Evolutionary conservation across 2,329 filamentous ascomycete species (phyloP).

Genomic region (Ophiostoma sp.): DNA sequence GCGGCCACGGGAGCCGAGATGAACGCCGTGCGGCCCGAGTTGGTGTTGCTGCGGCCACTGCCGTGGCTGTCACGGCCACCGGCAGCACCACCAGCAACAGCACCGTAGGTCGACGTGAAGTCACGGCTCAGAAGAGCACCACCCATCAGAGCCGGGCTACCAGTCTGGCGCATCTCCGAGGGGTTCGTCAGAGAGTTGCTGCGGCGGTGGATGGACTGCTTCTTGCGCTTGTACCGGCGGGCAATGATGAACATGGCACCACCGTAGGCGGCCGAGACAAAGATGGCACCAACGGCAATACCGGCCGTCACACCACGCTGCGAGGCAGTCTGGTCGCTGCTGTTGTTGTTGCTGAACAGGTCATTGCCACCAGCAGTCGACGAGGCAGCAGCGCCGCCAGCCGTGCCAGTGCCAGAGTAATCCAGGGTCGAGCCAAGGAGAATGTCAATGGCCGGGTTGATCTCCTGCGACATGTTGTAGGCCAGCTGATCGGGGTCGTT

Average conservation of each 20-base stretch:
- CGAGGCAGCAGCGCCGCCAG: slow-evolving; percentile 40
- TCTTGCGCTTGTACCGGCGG: slow-evolving; percentile 85
- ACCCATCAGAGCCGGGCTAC: slow-evolving; percentile 67
- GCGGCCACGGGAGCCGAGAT: slow-evolving; percentile 90
- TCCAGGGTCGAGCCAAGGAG: slow-evolving; percentile 47
- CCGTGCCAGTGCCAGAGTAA: slow-evolving; percentile 42
- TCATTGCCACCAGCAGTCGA: slow-evolving; percentile 36
- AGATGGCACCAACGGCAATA: slow-evolving; percentile 75
- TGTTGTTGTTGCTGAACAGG: slow-evolving; percentile 40
- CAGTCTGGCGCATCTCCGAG: slow-evolving; percentile 58
- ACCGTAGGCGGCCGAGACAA: slow-evolving; percentile 82
- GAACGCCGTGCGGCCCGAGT: slow-evolving; percentile 59
- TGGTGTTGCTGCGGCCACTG: slow-evolving; percentile 50
- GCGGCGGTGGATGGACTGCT: slow-evolving; percentile 71
- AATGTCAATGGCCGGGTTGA: slow-evolving; percentile 81
- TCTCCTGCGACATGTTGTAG: slow-evolving; percentile 71
- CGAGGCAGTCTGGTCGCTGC: slow-evolving; percentile 55
- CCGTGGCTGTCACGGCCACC: slow-evolving; percentile 61
- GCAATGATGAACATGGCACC: slow-evolving; percentile 94
- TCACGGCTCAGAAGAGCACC: slow-evolving; percentile 63
- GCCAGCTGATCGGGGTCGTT: slow-evolving; percentile 66
- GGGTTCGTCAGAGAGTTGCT: slow-evolving; percentile 70
- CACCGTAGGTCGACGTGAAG: slow-evolving; percentile 55
- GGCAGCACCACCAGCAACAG: slow-evolving; percentile 46
- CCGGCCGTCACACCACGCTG: slow-evolving; percentile 63